Conservation (phyloP, 306 rosid genomes). For the Notholithocarpus densiflorus region DNA sequence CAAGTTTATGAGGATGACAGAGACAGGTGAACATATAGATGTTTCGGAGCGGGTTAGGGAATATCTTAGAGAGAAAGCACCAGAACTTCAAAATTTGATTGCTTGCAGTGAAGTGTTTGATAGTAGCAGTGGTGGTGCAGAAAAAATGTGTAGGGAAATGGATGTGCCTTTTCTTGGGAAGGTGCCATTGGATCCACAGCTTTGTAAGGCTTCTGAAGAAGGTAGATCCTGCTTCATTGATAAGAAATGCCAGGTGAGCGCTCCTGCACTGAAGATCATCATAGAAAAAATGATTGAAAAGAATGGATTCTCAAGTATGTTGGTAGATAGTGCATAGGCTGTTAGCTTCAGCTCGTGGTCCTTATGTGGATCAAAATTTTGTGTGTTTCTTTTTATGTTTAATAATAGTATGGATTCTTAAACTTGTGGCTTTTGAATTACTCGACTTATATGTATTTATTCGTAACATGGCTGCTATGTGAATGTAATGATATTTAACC, state of each 20-base stretch:
- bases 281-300: slow-evolving; percentile 59
- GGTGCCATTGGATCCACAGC: slow-evolving; percentile 89
- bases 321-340: slow-evolving; percentile 38
- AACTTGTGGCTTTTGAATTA: not conserved
- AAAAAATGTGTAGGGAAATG: slow-evolving; percentile 75
- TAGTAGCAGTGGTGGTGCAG: slow-evolving; percentile 81
- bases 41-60: slow-evolving; percentile 64
- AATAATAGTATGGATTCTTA: not conserved
- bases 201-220: slow-evolving; percentile 92
- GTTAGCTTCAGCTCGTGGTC: not conserved
- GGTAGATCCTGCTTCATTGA: slow-evolving; percentile 82
- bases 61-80: slow-evolving; percentile 60
- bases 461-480: not conserved
- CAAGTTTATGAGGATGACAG: slow-evolving; percentile 52
- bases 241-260: slow-evolving; percentile 55
- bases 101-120: slow-evolving; percentile 84
- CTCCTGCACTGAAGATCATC: slow-evolving; percentile 72
- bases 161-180: slow-evolving; percentile 81
- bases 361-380: slow-evolving; percentile 14
- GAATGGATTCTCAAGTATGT: slow-evolving; percentile 37
- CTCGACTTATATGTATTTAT: not conserved
- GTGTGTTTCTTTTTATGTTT: not conserved
- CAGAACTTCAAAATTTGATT: slow-evolving; percentile 53
- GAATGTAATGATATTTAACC: not conserved
- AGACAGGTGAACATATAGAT: slow-evolving; percentile 63